Conservation (phyloP, 2,329 filamentous ascomycete genomes). For the Sporothrix globosa region DNA sequence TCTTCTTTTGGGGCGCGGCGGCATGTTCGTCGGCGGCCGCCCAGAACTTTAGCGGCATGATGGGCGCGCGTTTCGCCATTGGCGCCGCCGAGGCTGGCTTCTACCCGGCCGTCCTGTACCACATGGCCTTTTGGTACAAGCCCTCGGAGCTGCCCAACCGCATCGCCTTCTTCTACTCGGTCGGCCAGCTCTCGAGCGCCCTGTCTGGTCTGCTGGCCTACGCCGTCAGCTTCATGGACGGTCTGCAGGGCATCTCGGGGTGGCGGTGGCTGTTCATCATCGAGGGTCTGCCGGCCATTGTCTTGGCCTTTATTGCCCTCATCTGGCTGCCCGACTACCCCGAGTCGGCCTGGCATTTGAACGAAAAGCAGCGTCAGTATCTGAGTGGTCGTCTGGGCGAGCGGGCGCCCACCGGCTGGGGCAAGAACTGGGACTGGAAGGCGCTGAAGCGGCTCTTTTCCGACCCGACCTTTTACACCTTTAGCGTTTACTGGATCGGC, state of each 20-base stretch:
- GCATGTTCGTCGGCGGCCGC: constrained; percentile 45
- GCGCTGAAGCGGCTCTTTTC: constrained; percentile 41
- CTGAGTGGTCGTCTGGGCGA: constrained; percentile 61
- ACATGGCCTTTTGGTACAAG: constrained; percentile 48
- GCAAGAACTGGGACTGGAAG: constrained; percentile 43
- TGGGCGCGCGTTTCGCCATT: constrained; percentile 46
- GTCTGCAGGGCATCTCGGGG: constrained; percentile 47
- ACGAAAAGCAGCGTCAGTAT: constrained; percentile 71
- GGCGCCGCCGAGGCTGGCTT: constrained; percentile 46
- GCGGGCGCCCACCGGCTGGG: constrained; percentile 41
- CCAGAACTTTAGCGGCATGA: constrained; percentile 45
- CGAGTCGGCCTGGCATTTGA: constrained; percentile 74
- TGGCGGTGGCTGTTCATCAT: constrained; percentile 72
- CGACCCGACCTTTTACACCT: constrained; percentile 46
- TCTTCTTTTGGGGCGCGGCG: constrained; percentile 45
- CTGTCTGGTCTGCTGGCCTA: constrained; percentile 46
- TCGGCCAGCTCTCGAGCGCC: constrained; percentile 44
- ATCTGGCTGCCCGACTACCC: constrained; percentile 81
- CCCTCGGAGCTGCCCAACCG: constrained; percentile 44
- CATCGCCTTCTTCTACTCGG: constrained; percentile 46
- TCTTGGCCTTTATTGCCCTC: constrained; percentile 59
- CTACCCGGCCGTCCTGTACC: constrained; percentile 45
- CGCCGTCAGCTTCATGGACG: constrained; percentile 45
- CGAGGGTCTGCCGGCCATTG: constrained; percentile 66
- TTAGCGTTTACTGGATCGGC: constrained; percentile 47